Base-by-base conservation (phyloP, 768 basidiomycete genomes). In the Gloeopeniophorella convolvens region DNA sequence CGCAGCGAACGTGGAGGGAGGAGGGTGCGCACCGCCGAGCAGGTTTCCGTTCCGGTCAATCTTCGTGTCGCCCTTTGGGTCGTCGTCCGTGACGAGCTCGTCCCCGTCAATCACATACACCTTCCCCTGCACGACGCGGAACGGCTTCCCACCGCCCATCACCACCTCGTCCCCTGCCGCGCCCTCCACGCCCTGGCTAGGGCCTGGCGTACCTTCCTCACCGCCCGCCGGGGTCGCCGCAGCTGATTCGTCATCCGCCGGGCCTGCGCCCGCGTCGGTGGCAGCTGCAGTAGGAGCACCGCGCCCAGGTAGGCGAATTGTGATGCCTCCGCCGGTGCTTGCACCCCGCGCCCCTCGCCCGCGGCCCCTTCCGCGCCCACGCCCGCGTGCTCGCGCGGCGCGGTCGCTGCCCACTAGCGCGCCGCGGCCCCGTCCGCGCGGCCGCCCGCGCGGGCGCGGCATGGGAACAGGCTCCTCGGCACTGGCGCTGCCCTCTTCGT, bases 31-130 rank as follows among this genome's bases (percentile, higher is more conserved):
- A 92, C 93, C 91, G 52, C 84, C 94, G 6, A 90, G 76, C 23
- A 98, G 65, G 56, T 83, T 83, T 12, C 95, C 96, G 54, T 82
- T 75, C 54, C 70, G 71, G 63, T 97, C 94, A 20, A 99, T 87
- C 72, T 99, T 99, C 52, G 82, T 77, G 66, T 97, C 85, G 5
- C 95, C 96, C 57, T 83, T 89, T 45, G 80, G 75, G 61, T 97
- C 87, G 40, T 90, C 78, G 1, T 82, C 81, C 5, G 91, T 85
- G 41, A 86, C 69, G 56, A 92, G 83, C 68, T 97, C 95, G 64
- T 98, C 95, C 37, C 86, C 85, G 30, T 90, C 87, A 43, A 96
- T 84, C 39, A 83, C 70, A 63, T 85, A 86, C 5, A 79, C 75
- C 56, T 80, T 74, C 9, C 85, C 90, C 31, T 83, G 80, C 58